phyloP scores from a whole-genome alignment of 768 basidiomycete species.

The Arthromyces matolae region DNA sequence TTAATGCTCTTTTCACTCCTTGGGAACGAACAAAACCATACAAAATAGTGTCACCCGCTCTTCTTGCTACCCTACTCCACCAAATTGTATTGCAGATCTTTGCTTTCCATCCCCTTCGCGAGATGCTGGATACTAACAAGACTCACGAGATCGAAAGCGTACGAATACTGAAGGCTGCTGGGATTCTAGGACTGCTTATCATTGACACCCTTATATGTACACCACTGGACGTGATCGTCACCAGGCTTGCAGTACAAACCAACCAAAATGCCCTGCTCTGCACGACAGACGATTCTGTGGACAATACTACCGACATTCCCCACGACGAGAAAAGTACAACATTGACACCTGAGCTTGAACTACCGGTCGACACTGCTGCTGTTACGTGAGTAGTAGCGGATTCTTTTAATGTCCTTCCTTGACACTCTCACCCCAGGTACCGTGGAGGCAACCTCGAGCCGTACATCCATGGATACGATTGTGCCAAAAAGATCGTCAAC shows the following conservation, averaged over 20 bases:
- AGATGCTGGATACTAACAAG: background rate
- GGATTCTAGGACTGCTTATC: constrained; percentile 8
- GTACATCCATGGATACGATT: constrained; percentile 28
- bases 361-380: background rate
- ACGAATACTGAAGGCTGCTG: no score
- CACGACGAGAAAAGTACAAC: background rate
- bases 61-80: constrained; percentile 40
- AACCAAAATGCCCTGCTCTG: constrained; percentile 6
- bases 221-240: constrained; percentile 24
- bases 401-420: background rate
- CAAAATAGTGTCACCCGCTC: constrained; percentile 53
- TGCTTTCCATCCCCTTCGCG: constrained; percentile 27
- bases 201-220: constrained; percentile 16
- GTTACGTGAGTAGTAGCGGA: constrained; percentile 10
- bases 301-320: background rate
- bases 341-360: background rate
- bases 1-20: constrained; percentile 51
- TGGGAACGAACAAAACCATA: constrained; percentile 59
- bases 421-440: constrained; percentile 15
- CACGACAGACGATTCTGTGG: background rate
- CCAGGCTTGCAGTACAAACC: constrained; percentile 22
- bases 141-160: background rate
- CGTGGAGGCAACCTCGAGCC: constrained; percentile 23
- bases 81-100: constrained; percentile 31
- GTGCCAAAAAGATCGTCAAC: constrained; percentile 25